Evolutionary conservation across 495 filamentous ascomycete genomes (phyloP).

Genomic region (Talaromyces adpressus): DNA sequence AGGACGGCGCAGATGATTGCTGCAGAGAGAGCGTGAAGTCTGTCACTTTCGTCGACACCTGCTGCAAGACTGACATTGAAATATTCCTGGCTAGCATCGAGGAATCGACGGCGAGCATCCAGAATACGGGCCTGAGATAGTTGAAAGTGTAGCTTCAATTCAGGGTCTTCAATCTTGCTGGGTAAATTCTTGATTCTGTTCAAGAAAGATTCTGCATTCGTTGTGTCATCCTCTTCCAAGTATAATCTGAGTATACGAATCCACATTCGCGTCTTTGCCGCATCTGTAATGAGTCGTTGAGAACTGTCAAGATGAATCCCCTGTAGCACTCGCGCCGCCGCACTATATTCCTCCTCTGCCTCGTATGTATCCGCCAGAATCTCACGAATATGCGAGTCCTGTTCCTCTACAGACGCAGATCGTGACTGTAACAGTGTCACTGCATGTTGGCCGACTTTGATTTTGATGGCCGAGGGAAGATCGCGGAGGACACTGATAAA

Average conservation of each 20-base stretch:
- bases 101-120: constrained; percentile 81
- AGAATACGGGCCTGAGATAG: constrained; percentile 88
- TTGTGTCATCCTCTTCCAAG: constrained; percentile 90
- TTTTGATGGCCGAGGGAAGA: constrained; percentile 53
- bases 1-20: constrained; percentile 95
- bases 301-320: constrained; percentile 83
- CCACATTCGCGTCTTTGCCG: constrained; percentile 75
- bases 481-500: constrained; percentile 55
- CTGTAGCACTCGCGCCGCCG: constrained; percentile 69
- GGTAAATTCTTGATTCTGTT: constrained; percentile 92
- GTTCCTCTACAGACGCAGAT: constrained; percentile 76
- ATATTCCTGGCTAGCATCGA: constrained; percentile 84
- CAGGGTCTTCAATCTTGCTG: constrained; percentile 65
- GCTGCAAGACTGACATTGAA: constrained; percentile 72
- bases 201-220: constrained; percentile 72
- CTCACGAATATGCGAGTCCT: constrained; percentile 69
- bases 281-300: constrained; percentile 71
- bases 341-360: constrained; percentile 67
- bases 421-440: constrained; percentile 57
- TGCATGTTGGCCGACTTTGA: constrained; percentile 63
- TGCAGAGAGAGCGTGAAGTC: constrained; percentile 73
- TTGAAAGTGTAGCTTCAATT: constrained; percentile 73
- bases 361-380: constrained; percentile 81
- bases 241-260: constrained; percentile 92
- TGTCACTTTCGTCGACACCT: constrained; percentile 75